Conservation (phyloP, 768 basidiomycete species). For the Calvatia gigantea region DNA sequence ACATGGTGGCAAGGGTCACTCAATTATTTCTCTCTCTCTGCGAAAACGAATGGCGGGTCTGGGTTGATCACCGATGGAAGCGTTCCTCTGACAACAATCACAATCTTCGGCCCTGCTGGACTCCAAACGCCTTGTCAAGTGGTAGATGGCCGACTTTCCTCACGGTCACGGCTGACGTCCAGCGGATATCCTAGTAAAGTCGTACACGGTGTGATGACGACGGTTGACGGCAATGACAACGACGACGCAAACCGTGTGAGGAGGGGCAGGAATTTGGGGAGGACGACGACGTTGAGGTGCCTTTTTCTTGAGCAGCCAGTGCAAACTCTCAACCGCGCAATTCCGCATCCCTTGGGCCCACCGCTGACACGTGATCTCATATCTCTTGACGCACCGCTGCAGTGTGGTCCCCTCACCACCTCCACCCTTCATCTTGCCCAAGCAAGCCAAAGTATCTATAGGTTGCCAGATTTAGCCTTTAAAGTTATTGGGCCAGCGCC, state of each 20-base stretch:
- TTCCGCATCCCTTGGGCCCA: background rate
- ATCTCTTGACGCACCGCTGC: background rate
- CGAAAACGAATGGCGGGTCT: background rate
- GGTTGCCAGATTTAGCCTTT: too few species aligned
- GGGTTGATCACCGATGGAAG: constrained; percentile 3
- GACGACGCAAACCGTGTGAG: background rate
- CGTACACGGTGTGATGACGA: background rate
- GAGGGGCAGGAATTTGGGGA: background rate
- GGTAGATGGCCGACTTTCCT: background rate
- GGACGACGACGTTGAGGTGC: background rate
- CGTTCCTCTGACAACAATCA: constrained; percentile 10
- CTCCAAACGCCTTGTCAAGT: background rate
- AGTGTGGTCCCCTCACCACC: background rate
- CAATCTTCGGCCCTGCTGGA: background rate
- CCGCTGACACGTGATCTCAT: background rate
- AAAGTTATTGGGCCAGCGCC: too few species aligned
- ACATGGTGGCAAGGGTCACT: constrained; percentile 27
- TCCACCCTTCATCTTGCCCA: background rate
- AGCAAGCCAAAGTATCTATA: too few species aligned
- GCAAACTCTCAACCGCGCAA: background rate
- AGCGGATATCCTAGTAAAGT: too few species aligned
- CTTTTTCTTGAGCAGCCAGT: background rate
- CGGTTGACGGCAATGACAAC: background rate
- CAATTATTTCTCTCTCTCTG: too few species aligned
- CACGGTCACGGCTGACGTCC: background rate